Base-by-base conservation (phyloP, 768 basidiomycete genomes). In the Rhodotorula toruloides region DNA sequence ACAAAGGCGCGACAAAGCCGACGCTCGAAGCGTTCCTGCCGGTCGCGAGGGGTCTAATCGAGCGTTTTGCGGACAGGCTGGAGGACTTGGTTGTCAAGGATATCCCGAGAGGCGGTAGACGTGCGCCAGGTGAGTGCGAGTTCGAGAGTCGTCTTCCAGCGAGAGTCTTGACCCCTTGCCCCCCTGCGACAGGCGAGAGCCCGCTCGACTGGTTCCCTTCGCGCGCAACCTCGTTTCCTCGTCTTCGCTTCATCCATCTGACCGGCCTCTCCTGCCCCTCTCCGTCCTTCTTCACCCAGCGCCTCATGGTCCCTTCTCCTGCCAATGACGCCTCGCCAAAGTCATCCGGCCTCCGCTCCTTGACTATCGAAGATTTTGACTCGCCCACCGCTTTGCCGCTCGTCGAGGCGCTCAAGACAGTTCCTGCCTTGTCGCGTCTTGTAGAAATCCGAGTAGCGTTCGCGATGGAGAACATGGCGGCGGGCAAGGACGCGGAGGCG, bases 281-380 rank as follows among this genome's bases (percentile, higher is more conserved):
- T 8, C 22, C 48, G 4, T 9, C 40, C 4, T 5, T 66, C 11
- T 54, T 70, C 47, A 17, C 39, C 11, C 32, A 31, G 27, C 32
- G 47, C 29, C 17, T 67, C 53, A 47, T 60, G 27, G 56, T 65
- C 29, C 40, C 21, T 42, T 10, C 19, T 32, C 10, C 27, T 0
- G 11, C n/a, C n/a, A n/a, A n/a, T n/a, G n/a, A n/a, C n/a, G n/a
- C 17, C 21, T 22, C 34, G 6, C 2, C 37, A 7, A 3, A n/a
- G 1, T 16, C 31, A 25, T 4, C 19, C 31, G 2, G 14, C 8
- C 64, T 70, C 37, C n/a, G 27, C 39, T 39, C 39, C 27, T 58
- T 71, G 54, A 53, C 43, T 16, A 3, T 71, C 54, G 69, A 71
- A 27, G 69, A 71, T 36, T 71, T 67, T 32, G 61, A 67, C 44